These are phyloP conservation scores for Leccinum pachyderme DNA, from an alignment of 1,284 basidiomycete genomes.

Conservation along the genomic window DNA sequence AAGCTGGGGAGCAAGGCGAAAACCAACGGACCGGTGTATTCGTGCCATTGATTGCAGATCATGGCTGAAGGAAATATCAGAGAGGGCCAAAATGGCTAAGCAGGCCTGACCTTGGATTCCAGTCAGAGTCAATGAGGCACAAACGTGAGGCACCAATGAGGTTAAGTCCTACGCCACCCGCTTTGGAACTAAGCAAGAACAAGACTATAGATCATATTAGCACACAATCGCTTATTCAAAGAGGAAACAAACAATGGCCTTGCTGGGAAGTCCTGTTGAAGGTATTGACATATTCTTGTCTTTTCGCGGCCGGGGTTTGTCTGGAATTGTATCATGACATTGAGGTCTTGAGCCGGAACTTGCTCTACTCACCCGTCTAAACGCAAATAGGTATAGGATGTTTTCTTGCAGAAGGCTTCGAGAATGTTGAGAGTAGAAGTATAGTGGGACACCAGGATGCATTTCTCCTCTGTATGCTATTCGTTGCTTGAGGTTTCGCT, in stretches of 20 bases:
- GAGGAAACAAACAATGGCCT: slow-evolving; percentile 55
- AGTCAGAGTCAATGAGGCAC: slow-evolving; percentile 89
- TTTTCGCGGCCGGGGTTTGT: slow-evolving; percentile 74
- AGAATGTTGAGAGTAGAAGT: slow-evolving; percentile 91
- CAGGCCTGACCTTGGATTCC: slow-evolving; percentile 79
- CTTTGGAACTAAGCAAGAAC: slow-evolving; percentile 93
- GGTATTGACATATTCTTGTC: slow-evolving; percentile 79
- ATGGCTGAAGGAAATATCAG: slow-evolving; percentile 47
- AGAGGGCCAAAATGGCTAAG: neutral
- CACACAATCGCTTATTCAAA: slow-evolving; percentile 1
- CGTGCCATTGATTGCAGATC: slow-evolving; percentile 98
- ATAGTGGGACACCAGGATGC: slow-evolving; percentile 88
- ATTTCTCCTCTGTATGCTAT: slow-evolving; percentile 85
- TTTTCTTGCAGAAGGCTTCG: slow-evolving; percentile 80
- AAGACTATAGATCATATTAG: slow-evolving; percentile 56
- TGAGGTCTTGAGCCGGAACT: neutral
- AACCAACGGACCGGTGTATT: slow-evolving; percentile 73
- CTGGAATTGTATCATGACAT: slow-evolving; percentile 38
- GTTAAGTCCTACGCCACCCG: slow-evolving; percentile 94
- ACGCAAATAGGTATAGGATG: slow-evolving; percentile 77
- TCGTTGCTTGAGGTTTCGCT: slow-evolving; percentile 12
- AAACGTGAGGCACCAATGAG: slow-evolving; percentile 87
- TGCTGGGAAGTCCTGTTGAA: slow-evolving; percentile 78
- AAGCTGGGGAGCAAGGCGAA: neutral
- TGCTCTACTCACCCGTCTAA: slow-evolving; percentile 74